These are phyloP conservation scores for Pyronema domesticum DNA, from an alignment of 495 filamentous ascomycete genomes.

Conservation along the genomic window DNA sequence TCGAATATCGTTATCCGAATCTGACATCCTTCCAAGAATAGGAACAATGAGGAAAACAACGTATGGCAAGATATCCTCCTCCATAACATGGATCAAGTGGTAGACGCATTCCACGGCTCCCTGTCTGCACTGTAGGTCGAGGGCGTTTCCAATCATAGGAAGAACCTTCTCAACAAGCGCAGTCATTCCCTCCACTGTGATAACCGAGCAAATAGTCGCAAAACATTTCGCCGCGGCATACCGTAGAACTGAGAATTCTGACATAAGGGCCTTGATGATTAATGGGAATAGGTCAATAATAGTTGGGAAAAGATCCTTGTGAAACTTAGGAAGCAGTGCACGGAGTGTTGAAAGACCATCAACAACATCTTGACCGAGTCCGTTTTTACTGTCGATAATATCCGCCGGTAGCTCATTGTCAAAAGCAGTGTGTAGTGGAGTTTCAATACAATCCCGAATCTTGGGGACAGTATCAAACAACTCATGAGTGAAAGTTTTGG, in stretches of 20 bases:
- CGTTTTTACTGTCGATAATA: conserved; percentile 47
- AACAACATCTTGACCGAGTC: conserved; percentile 75
- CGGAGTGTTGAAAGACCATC: conserved; percentile 86
- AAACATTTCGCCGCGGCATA: conserved; percentile 97
- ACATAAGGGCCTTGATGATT: conserved; percentile 70
- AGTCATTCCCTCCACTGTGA: conserved; percentile 86
- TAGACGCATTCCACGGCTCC: conserved; percentile 90
- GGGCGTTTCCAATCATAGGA: conserved; percentile 70
- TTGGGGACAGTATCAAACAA: conserved; percentile 67
- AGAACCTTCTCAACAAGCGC: conserved; percentile 84
- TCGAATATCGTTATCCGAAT: conserved; percentile 86
- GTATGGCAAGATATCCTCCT: conserved; percentile 85
- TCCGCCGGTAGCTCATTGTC: conserved; percentile 49
- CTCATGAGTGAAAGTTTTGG: conserved; percentile 53
- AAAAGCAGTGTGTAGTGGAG: conserved; percentile 57
- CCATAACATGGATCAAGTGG: conserved; percentile 92
- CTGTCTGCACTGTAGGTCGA: conserved; percentile 74
- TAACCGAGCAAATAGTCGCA: conserved; percentile 90
- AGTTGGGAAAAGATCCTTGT: conserved; percentile 53
- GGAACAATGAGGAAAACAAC: conserved; percentile 99
- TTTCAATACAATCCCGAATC: conserved; percentile 59
- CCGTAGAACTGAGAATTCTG: conserved; percentile 70
- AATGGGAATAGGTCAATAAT: conserved; percentile 70
- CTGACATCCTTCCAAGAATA: conserved; percentile 95
- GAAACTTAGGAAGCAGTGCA: conserved; percentile 69